Conservation (phyloP, 495 filamentous ascomycete genomes). For the Podospora sp. region DNA sequence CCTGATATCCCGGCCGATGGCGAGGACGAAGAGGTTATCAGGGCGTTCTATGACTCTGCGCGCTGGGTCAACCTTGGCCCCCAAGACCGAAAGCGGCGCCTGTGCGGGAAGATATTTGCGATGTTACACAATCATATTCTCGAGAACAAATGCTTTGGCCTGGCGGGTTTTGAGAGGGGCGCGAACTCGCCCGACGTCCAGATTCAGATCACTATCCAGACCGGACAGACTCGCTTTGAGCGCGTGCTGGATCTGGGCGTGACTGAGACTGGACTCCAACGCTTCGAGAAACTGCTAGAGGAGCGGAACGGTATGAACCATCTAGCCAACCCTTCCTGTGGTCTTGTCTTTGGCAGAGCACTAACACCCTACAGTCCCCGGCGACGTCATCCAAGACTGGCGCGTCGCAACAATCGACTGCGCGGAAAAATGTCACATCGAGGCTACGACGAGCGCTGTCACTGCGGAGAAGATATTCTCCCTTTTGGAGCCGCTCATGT, state of each 20-base stretch:
- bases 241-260: not conserved
- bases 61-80: not conserved
- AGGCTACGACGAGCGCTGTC: not conserved
- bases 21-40: too few species aligned
- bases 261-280: not conserved
- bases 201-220: too few species aligned
- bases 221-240: too few species aligned
- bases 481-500: not conserved
- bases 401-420: not conserved
- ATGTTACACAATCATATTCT: not conserved
- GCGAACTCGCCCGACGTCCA: too few species aligned
- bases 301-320: not conserved
- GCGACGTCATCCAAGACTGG: not conserved
- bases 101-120: not conserved
- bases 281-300: not conserved
- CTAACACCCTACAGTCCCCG: not conserved
- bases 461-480: not conserved
- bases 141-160: not conserved
- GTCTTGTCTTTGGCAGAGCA: too few species aligned
- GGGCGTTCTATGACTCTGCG: too few species aligned
- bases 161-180: not conserved
- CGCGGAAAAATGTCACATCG: not conserved
- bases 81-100: not conserved
- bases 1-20: too few species aligned
- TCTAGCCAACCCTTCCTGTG: not conserved